Evolutionary conservation across 1,284 basidiomycete genomes (phyloP).

Genomic region (Irpex lacteus): DNA sequence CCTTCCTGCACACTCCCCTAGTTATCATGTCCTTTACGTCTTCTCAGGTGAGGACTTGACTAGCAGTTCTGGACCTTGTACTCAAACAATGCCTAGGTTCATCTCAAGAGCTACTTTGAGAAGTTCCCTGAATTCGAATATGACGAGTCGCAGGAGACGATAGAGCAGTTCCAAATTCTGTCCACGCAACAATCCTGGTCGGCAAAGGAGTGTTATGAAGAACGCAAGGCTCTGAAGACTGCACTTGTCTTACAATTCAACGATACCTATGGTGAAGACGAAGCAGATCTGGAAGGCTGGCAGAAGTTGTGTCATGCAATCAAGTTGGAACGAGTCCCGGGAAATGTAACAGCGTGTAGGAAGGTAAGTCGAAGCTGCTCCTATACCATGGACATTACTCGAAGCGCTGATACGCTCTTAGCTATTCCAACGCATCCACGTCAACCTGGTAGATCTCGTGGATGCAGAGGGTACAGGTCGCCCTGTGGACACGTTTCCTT

Average conservation of each 20-base stretch:
- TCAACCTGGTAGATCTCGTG: conserved; percentile 39
- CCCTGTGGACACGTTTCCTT: conserved; percentile 23
- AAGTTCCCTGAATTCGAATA: not conserved
- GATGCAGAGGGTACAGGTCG: conserved; percentile 15
- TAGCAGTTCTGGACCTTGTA: not conserved
- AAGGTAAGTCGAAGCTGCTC: not conserved
- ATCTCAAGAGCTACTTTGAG: not conserved
- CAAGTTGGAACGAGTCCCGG: not conserved
- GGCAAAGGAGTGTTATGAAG: not conserved
- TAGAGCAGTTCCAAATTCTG: not conserved
- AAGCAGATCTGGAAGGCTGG: conserved; percentile 31
- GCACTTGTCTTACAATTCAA: conserved; percentile 36
- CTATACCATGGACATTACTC: not conserved
- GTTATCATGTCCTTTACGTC: not conserved
- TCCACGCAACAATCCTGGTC: not conserved
- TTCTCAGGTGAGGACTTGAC: not conserved
- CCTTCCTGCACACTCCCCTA: too few species aligned
- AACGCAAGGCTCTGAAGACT: conserved; percentile 19
- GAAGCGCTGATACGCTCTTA: conserved; percentile 8
- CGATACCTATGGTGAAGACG: conserved; percentile 34
- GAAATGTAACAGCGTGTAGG: not conserved
- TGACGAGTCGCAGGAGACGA: not conserved
- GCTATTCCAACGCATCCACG: conserved; percentile 23
- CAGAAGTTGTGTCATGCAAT: conserved; percentile 27
- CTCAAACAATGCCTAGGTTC: not conserved